Conservation (phyloP, 2,329 filamentous ascomycete genomes). For the Claviceps fusiformis region DNA sequence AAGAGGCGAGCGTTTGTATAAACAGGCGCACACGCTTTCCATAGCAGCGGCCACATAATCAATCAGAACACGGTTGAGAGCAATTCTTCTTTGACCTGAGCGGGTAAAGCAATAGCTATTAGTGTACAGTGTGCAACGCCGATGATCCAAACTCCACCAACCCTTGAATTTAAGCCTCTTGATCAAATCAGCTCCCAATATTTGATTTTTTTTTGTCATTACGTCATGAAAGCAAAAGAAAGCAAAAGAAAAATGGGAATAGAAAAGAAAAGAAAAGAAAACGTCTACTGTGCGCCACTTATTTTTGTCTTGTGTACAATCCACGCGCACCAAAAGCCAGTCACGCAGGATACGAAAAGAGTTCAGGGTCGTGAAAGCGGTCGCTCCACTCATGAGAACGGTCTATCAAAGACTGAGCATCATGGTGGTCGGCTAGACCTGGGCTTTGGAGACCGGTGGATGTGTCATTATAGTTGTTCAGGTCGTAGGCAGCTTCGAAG, state of each 20-base stretch:
- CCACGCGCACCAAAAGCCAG: not conserved
- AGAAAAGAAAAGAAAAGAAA: not conserved
- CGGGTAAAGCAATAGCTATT: not conserved
- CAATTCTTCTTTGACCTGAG: not conserved
- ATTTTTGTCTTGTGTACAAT: conserved; percentile 1
- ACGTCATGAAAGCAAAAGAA: conserved; percentile 15
- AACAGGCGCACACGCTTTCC: not conserved
- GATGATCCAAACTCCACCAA: not conserved
- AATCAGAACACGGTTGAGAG: not conserved
- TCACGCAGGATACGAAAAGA: conserved; percentile 17
- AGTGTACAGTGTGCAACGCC: conserved; percentile 2
- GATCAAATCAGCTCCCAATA: not conserved
- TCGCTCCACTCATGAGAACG: conserved; percentile 18
- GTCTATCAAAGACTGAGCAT: conserved; percentile 14
- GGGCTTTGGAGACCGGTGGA: conserved; percentile 18
- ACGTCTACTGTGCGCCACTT: conserved; percentile 3
- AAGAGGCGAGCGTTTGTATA: not conserved
- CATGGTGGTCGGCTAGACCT: conserved; percentile 11
- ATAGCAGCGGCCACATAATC: not conserved
- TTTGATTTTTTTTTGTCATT: conserved; percentile 11
- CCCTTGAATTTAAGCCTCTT: not conserved
- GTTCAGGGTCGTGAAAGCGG: conserved; percentile 15
- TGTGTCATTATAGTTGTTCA: conserved; percentile 21
- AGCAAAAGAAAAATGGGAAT: too few species aligned
- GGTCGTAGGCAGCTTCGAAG: conserved; percentile 27